Conservation (phyloP, 164 flowering plant species). For the Umbellularia californica region DNA sequence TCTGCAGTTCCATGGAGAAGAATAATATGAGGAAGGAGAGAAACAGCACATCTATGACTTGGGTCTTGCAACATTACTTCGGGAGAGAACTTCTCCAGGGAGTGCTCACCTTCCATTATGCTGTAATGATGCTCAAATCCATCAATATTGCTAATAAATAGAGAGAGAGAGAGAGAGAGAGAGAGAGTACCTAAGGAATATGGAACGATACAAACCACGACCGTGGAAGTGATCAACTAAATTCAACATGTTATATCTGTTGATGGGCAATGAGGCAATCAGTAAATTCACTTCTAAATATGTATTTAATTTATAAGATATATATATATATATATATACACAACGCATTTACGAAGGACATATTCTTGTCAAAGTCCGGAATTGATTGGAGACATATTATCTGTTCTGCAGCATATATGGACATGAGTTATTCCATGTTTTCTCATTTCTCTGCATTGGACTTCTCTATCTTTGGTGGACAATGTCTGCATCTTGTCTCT, state of each 20-base stretch:
- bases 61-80: slow-evolving; percentile 63
- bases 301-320: too few relatives aligned
- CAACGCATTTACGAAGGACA: too few relatives aligned
- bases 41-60: slow-evolving; percentile 35
- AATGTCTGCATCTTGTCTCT: too few relatives aligned
- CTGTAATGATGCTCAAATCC: slow-evolving; percentile 33
- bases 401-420: too few relatives aligned
- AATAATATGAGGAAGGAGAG: slow-evolving; percentile 56
- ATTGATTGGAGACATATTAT: too few relatives aligned
- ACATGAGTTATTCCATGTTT: too few relatives aligned
- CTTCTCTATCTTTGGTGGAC: too few relatives aligned
- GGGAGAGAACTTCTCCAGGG: slow-evolving; percentile 63
- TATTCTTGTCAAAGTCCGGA: too few relatives aligned
- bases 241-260: slow-evolving; percentile 72
- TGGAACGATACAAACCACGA: slow-evolving; percentile 74
- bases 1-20: slow-evolving; percentile 89
- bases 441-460: too few relatives aligned
- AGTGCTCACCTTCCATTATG: slow-evolving; percentile 92
- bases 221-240: slow-evolving; percentile 80
- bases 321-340: too few relatives aligned
- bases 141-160: background rate
- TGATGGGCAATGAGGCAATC: slow-evolving; percentile 3
- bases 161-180: background rate
- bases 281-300: background rate
- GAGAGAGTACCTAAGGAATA: slow-evolving; percentile 60